phyloP scores from a whole-genome alignment of 225 moss, liverwort and hornwort genomes.

The Marchantia polymorpha region DNA sequence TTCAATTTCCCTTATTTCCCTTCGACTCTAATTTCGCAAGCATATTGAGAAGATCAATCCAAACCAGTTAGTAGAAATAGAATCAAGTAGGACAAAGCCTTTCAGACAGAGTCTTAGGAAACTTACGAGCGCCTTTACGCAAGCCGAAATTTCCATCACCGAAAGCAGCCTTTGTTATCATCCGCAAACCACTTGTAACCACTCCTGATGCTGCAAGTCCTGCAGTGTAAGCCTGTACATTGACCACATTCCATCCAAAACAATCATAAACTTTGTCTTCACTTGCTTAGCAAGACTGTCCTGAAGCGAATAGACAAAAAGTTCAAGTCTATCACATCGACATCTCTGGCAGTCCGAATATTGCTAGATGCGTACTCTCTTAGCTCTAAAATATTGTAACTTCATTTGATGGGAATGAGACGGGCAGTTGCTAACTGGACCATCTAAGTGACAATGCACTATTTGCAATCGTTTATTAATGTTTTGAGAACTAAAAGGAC shows the following conservation, averaged over 20 bases:
- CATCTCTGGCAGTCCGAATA: no score
- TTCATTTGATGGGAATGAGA: no score
- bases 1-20: not conserved
- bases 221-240: constrained; percentile 58
- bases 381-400: no score
- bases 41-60: not conserved
- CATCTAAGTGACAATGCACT: no score
- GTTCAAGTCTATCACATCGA: no score
- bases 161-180: constrained; percentile 68
- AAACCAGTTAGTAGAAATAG: no score
- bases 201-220: constrained; percentile 78
- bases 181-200: constrained; percentile 56
- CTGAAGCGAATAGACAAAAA: not conserved
- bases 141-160: constrained; percentile 55
- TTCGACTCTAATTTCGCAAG: no score
- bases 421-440: no score
- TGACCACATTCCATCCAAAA: constrained; percentile 13
- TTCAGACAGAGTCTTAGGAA: not conserved
- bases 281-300: not conserved
- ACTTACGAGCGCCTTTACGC: constrained; percentile 77
- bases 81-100: no score
- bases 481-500: no score
- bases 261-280: not conserved
- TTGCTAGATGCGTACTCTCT: no score
- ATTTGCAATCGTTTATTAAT: no score